Percentiles rank a stretch among this genome's conserved stretches.
phyloP scores from a whole-genome alignment of 2,329 filamentous ascomycete genomes.

The Cordyceps militaris region DNA sequence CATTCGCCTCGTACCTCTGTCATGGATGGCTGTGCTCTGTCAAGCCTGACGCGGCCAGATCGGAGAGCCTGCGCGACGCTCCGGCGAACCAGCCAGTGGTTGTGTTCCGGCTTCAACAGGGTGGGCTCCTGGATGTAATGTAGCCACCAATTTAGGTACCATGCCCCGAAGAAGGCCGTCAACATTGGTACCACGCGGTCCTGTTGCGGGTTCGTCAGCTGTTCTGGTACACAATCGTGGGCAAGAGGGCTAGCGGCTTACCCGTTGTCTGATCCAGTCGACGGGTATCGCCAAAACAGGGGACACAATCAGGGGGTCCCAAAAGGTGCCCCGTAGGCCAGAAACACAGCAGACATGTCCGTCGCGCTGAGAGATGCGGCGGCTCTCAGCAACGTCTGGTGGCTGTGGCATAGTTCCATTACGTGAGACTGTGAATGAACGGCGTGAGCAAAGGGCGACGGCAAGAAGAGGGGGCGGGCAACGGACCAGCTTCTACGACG shows the following conservation, averaged over 20 bases:
- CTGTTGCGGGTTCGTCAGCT: no score
- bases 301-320: background rate
- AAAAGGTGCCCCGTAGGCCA: background rate
- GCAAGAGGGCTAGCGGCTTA: background rate
- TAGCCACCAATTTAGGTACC: no score
- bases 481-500: background rate
- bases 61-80: constrained; percentile 20
- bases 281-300: background rate
- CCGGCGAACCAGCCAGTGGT: constrained; percentile 25
- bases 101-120: constrained; percentile 10
- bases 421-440: background rate
- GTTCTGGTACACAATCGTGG: no score
- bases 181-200: no score
- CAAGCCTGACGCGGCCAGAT: constrained; percentile 19
- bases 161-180: no score
- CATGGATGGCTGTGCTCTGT: constrained; percentile 21
- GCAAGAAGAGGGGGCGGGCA: no score
- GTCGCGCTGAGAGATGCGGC: background rate
- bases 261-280: background rate
- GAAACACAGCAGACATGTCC: background rate
- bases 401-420: background rate
- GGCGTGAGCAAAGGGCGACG: no score
- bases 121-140: constrained; percentile 10
- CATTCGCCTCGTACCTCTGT: constrained; percentile 20
- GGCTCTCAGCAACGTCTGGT: background rate